These are phyloP conservation scores for Erythrophleum ivorense DNA, from an alignment of 331 rosid species.

Conservation along the genomic window DNA sequence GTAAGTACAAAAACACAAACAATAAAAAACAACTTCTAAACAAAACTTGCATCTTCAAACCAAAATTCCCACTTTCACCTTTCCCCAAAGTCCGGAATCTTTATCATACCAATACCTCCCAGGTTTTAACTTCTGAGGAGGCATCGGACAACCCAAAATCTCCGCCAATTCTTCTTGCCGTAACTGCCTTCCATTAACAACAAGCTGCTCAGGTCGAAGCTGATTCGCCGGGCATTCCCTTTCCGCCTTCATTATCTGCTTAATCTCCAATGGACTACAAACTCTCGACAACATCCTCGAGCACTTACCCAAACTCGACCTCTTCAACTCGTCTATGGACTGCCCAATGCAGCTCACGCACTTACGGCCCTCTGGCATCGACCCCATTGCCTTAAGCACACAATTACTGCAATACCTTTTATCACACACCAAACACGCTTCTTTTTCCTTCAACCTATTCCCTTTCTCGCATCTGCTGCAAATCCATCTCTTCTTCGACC, in stretches of 20 bases:
- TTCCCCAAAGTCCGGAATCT: slow-evolving; percentile 94
- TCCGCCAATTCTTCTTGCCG: slow-evolving; percentile 84
- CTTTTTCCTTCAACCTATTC: slow-evolving; percentile 80
- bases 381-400: slow-evolving; percentile 90
- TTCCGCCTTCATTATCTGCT: slow-evolving; percentile 89
- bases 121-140: slow-evolving; percentile 87
- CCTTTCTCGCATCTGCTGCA: slow-evolving; percentile 77
- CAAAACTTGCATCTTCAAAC: slow-evolving; percentile 13
- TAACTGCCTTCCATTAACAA: slow-evolving; percentile 77
- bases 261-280: slow-evolving; percentile 84
- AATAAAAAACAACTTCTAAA: slow-evolving; percentile 23
- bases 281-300: slow-evolving; percentile 77
- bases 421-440: slow-evolving; percentile 82
- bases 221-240: slow-evolving; percentile 84
- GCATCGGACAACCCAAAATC: slow-evolving; percentile 68
- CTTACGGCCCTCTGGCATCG: slow-evolving; percentile 95
- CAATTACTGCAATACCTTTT: slow-evolving; percentile 77
- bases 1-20: slow-evolving; percentile 16
- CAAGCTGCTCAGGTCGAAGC: slow-evolving; percentile 81
- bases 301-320: slow-evolving; percentile 70
- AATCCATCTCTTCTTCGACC: slow-evolving; percentile 54
- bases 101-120: slow-evolving; percentile 96
- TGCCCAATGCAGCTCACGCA: slow-evolving; percentile 86
- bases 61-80: slow-evolving; percentile 56
- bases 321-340: slow-evolving; percentile 73